Evolutionary conservation across 257 asterid species (phyloP).

Genomic region (Lavandula angustifolia): DNA sequence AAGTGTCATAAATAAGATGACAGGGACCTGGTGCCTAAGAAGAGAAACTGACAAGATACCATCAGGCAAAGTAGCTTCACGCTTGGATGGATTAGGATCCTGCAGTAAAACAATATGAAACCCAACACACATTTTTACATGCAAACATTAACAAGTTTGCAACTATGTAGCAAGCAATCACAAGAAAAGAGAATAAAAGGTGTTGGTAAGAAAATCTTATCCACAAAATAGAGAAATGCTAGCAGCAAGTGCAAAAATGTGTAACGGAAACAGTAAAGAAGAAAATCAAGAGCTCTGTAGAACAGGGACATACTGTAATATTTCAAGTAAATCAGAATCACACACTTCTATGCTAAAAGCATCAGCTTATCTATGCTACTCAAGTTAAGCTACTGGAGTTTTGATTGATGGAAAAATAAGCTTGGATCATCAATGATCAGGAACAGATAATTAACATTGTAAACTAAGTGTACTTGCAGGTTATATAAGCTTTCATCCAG

Average conservation of each 20-base stretch:
- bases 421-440: background rate
- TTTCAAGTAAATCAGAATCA: background rate
- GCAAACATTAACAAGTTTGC: background rate
- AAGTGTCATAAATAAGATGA: constrained; percentile 29
- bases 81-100: constrained; percentile 74
- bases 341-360: too few species aligned
- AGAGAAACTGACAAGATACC: constrained; percentile 90
- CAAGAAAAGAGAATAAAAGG: constrained; percentile 4
- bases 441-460: background rate
- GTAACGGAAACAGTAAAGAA: constrained; percentile 5
- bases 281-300: constrained; percentile 5
- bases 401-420: background rate
- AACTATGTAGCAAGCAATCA: constrained; percentile 6
- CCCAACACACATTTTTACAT: constrained; percentile 13
- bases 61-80: constrained; percentile 57
- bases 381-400: constrained; percentile 6
- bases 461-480: constrained; percentile 1
- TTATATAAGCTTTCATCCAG: background rate
- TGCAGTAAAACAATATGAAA: constrained; percentile 39
- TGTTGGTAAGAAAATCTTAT: constrained; percentile 3
- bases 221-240: background rate
- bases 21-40: constrained; percentile 91
- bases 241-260: constrained; percentile 12
- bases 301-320: background rate
- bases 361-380: background rate